These are phyloP conservation scores for Fusarium tricinctum DNA, from an alignment of 2,329 filamentous ascomycete genomes.

Conservation along the genomic window DNA sequence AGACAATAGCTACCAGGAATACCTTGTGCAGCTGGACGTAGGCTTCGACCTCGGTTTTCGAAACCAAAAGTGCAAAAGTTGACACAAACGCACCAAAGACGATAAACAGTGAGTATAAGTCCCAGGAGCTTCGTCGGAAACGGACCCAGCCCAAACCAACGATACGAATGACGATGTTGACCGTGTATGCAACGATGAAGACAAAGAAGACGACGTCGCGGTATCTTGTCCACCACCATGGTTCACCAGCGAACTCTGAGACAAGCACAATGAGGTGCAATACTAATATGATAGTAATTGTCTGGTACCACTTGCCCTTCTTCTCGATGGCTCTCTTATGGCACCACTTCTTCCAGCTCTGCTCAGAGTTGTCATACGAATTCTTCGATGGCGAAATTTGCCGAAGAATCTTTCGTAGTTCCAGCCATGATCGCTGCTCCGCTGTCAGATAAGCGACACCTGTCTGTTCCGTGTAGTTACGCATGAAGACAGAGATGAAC, in stretches of 20 bases:
- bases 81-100: slow-evolving; percentile 81
- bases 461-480: slow-evolving; percentile 98
- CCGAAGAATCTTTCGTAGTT: slow-evolving; percentile 88
- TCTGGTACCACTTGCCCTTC: slow-evolving; percentile 89
- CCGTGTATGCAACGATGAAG: slow-evolving; percentile 85
- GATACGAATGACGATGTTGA: slow-evolving; percentile 86
- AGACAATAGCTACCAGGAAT: slow-evolving; percentile 89
- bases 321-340: slow-evolving; percentile 96
- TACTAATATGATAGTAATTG: slow-evolving; percentile 83
- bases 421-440: slow-evolving; percentile 96
- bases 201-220: slow-evolving; percentile 83
- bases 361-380: slow-evolving; percentile 82
- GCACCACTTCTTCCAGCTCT: slow-evolving; percentile 91
- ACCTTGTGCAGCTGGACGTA: slow-evolving; percentile 92
- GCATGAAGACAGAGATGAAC: slow-evolving; percentile 99
- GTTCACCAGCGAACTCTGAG: slow-evolving; percentile 86
- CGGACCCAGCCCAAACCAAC: slow-evolving; percentile 91
- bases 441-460: slow-evolving; percentile 96
- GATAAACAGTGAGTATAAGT: slow-evolving; percentile 86
- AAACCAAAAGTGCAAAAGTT: slow-evolving; percentile 84
- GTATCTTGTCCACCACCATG: slow-evolving; percentile 75
- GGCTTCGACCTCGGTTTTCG: slow-evolving; percentile 68
- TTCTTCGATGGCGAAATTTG: slow-evolving; percentile 96
- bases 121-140: slow-evolving; percentile 95
- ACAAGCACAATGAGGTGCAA: slow-evolving; percentile 87